These are phyloP conservation scores for Periconia sp. DNA, from an alignment of 2,329 filamentous ascomycete species.

Conservation along the genomic window DNA sequence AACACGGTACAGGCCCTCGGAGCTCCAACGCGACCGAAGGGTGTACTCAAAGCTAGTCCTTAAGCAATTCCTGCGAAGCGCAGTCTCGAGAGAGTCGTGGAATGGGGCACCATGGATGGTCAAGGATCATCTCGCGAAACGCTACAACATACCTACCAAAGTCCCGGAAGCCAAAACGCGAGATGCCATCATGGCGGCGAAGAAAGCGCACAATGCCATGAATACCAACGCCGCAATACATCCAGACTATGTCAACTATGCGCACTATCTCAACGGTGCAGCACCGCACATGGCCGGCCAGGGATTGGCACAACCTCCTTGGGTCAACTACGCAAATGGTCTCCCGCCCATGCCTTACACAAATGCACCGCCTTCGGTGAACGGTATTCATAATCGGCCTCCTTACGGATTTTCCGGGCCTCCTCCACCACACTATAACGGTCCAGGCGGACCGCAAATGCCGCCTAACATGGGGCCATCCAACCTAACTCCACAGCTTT, in stretches of 20 bases:
- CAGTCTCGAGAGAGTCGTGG: constrained; percentile 90
- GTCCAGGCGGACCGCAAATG: too few species aligned
- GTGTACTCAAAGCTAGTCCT: constrained; percentile 94
- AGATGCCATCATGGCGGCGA: constrained; percentile 42
- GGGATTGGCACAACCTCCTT: constrained; percentile 45
- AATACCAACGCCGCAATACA: constrained; percentile 43
- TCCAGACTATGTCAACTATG: too few species aligned
- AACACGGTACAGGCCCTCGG: constrained; percentile 54
- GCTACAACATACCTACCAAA: constrained; percentile 86
- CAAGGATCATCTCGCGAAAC: constrained; percentile 80
- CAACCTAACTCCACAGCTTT: constrained; percentile 19
- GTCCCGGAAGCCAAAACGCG: constrained; percentile 64
- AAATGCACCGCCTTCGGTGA: neutral
- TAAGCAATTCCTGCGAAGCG: constrained; percentile 92
- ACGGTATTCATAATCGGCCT: neutral
- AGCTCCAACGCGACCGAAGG: constrained; percentile 86
- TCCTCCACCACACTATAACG: neutral
- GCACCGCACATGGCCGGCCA: constrained; percentile 21
- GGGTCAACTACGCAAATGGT: constrained; percentile 59
- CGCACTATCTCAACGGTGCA: constrained; percentile 30
- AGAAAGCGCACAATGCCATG: constrained; percentile 74
- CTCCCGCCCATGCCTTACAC: neutral
- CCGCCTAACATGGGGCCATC: constrained; percentile 11
- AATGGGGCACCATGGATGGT: constrained; percentile 97
- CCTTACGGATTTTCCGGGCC: constrained; percentile 1